Conservation (phyloP, 805 yeast genomes). For the Metschnikowia shivogae region DNA sequence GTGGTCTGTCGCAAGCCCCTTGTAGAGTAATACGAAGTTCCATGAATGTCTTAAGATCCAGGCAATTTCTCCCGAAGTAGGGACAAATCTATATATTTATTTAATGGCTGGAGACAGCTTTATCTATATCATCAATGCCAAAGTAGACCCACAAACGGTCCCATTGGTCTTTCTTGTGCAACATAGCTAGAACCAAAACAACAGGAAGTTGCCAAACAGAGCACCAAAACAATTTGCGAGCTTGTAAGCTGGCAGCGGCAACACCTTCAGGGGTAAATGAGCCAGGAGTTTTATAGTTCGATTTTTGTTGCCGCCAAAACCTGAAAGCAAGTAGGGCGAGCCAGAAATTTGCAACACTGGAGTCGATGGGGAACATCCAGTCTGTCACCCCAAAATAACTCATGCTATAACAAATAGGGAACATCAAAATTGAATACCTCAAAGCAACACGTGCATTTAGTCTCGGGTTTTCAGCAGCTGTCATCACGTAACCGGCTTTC, state of each 20-base stretch:
- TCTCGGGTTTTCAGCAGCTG: slow-evolving; percentile 88
- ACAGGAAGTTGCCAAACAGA: slow-evolving; percentile 93
- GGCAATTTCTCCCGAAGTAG: no score
- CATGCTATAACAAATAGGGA: slow-evolving; percentile 85
- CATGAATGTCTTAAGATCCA: no score
- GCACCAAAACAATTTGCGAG: slow-evolving; percentile 87
- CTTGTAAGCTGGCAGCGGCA: slow-evolving; percentile 59
- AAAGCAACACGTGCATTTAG: slow-evolving; percentile 91
- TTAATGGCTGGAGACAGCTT: no score
- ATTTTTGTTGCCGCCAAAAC: slow-evolving; percentile 81
- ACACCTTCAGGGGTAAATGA: slow-evolving; percentile 47
- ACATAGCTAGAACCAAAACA: slow-evolving; percentile 82
- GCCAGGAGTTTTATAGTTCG: slow-evolving; percentile 30
- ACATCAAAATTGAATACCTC: slow-evolving; percentile 86
- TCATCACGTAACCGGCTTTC: slow-evolving; percentile 95
- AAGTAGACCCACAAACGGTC: slow-evolving; percentile 45
- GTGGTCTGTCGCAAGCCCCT: no score
- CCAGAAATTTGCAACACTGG: slow-evolving; percentile 82
- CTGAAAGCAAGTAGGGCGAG: slow-evolving; percentile 69
- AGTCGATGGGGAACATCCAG: slow-evolving; percentile 73
- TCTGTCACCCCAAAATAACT: slow-evolving; percentile 80
- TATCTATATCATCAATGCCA: background rate
- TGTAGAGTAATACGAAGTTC: no score
- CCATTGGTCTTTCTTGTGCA: slow-evolving; percentile 96
- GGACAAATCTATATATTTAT: no score